Percentiles rank a stretch among this genome's conserved stretches.
phyloP scores from a whole-genome alignment of 345 rosid genomes.

The Jatropha curcas region DNA sequence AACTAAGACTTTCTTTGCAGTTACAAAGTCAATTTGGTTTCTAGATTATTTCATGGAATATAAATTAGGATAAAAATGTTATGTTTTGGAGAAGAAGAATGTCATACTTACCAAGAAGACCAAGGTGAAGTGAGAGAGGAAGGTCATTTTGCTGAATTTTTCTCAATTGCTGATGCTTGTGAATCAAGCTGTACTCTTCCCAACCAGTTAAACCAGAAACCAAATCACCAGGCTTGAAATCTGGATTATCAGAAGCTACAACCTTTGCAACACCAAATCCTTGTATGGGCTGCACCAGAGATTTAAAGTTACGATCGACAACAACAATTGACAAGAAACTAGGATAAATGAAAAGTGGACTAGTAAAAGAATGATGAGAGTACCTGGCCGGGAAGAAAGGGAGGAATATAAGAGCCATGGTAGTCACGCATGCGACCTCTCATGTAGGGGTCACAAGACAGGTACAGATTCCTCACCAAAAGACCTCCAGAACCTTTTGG shows the following conservation, averaged over 20 bases:
- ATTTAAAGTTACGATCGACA: no score
- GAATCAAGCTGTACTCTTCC: constrained; percentile 74
- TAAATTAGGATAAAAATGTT: no score
- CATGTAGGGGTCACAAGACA: constrained; percentile 63
- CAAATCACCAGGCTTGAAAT: constrained; percentile 56
- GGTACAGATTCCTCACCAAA: constrained; percentile 53
- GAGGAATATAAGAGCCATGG: constrained; percentile 41
- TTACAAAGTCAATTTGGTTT: no score
- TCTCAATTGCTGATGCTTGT: constrained; percentile 39
- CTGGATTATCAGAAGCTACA: constrained; percentile 57
- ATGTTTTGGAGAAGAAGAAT: background rate
- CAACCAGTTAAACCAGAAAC: constrained; percentile 64
- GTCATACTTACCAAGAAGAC: constrained; percentile 68
- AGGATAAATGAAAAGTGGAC: no score
- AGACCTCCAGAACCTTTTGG: constrained; percentile 41
- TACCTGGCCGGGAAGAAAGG: constrained; percentile 49
- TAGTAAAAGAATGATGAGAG: no score
- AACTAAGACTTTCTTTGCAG: no score
- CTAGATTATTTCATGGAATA: no score
- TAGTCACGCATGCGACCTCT: constrained; percentile 48
- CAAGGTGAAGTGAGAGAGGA: constrained; percentile 68
- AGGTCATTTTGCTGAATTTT: constrained; percentile 46
- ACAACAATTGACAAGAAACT: no score
- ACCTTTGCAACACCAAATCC: constrained; percentile 76
- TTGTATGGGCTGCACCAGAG: constrained; percentile 49